Evolutionary conservation across 2,329 filamentous ascomycete genomes (phyloP).

Genomic region (Myrmaecium sp.): DNA sequence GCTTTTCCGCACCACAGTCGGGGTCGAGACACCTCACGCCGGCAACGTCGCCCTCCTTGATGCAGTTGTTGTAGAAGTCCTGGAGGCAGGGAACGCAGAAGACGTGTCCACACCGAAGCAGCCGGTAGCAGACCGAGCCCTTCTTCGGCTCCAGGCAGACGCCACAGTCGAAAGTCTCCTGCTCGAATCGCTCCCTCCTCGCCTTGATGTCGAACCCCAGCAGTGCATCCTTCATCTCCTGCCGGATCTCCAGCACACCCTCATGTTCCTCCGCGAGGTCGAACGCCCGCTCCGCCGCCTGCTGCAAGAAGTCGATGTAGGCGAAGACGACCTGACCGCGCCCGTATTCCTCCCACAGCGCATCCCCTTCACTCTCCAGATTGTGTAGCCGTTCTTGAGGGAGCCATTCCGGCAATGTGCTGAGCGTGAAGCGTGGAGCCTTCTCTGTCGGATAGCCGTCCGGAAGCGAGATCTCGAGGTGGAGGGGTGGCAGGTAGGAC

Average conservation of each 20-base stretch:
- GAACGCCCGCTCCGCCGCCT: constrained; percentile 39
- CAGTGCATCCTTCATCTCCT: constrained; percentile 46
- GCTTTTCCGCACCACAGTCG: constrained; percentile 50
- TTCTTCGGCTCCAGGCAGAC: constrained; percentile 89
- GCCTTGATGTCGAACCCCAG: constrained; percentile 64
- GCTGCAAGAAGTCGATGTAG: constrained; percentile 44
- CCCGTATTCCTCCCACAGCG: constrained; percentile 44
- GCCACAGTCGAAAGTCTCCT: constrained; percentile 72
- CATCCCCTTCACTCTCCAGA: constrained; percentile 29
- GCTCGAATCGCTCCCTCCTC: constrained; percentile 59
- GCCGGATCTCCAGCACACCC: constrained; percentile 28
- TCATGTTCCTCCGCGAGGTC: constrained; percentile 25
- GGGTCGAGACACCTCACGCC: constrained; percentile 67
- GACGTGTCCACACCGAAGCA: constrained; percentile 74
- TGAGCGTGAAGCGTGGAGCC: constrained; percentile 33
- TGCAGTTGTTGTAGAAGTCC: constrained; percentile 79
- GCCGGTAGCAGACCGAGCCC: constrained; percentile 60
- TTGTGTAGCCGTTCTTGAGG: constrained; percentile 25
- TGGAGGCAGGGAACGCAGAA: constrained; percentile 80
- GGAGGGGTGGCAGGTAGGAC: constrained; percentile 39
- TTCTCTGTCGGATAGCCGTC: constrained; percentile 36
- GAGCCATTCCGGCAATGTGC: constrained; percentile 36
- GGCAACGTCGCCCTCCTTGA: constrained; percentile 66
- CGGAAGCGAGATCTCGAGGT: constrained; percentile 35
- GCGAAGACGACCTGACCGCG: constrained; percentile 38